Evolutionary conservation across 805 yeast species (phyloP).

Genomic region (Metschnikowia matae): DNA sequence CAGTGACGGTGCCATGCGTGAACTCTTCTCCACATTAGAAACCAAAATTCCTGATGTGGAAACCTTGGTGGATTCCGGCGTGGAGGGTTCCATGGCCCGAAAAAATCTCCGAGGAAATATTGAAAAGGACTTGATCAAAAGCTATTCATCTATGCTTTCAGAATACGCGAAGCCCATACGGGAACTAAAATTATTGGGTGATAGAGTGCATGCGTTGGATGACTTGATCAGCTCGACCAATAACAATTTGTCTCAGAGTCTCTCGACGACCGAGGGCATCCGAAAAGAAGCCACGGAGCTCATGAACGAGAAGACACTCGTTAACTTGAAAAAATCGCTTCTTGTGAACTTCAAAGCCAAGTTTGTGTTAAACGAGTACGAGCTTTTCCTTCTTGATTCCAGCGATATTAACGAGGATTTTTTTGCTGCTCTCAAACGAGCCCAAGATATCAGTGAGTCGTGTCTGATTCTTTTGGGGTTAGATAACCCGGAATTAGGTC

Average conservation of each 20-base stretch:
- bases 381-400: constrained; percentile 54
- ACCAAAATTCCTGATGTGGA: constrained; percentile 27
- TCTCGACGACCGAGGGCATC: constrained; percentile 20
- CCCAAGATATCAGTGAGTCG: constrained; percentile 59
- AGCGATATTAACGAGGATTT: constrained; percentile 50
- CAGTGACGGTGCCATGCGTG: constrained; percentile 31
- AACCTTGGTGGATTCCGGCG: constrained; percentile 42
- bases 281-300: constrained; percentile 24
- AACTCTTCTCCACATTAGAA: constrained; percentile 29
- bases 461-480: constrained; percentile 69
- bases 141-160: constrained; percentile 38
- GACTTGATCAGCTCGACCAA: constrained; percentile 30
- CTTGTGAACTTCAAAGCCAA: constrained; percentile 51
- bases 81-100: constrained; percentile 58
- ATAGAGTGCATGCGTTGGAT: constrained; percentile 10
- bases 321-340: constrained; percentile 48
- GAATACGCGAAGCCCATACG: constrained; percentile 32
- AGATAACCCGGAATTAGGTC: constrained; percentile 63
- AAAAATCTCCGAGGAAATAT: constrained; percentile 56
- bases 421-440: constrained; percentile 55
- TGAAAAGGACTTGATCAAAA: constrained; percentile 56
- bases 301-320: constrained; percentile 26
- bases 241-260: constrained; percentile 34
- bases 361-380: constrained; percentile 69
- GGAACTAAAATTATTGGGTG: constrained; percentile 20